Percentiles rank a stretch among this genome's conserved stretches.
Conservation (phyloP, 2,329 filamentous ascomycete species). For the Phialophora expanda region DNA sequence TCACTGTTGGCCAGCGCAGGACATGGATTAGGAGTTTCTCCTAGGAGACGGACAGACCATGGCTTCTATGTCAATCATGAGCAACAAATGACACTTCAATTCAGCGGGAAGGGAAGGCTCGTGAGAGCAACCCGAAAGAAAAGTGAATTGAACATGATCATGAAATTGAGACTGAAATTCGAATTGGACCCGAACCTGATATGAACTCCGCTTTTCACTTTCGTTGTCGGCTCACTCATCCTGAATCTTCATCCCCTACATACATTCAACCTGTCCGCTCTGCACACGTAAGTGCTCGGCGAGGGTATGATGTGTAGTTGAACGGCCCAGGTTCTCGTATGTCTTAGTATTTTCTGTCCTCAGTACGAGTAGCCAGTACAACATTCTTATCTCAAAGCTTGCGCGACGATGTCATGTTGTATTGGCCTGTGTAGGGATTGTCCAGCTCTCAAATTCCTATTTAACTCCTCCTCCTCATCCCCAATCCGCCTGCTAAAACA, state of each 20-base stretch:
- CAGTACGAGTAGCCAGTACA: background rate
- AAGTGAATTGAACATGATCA: background rate
- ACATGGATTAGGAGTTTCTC: background rate
- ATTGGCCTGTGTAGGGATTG: background rate
- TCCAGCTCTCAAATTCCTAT: background rate
- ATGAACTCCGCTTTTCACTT: background rate
- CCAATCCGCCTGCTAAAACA: background rate
- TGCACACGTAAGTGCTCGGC: too few species aligned
- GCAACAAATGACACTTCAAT: background rate
- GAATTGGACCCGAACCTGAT: too few species aligned
- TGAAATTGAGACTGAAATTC: too few species aligned
- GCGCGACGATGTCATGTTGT: background rate
- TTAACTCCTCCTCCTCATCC: background rate
- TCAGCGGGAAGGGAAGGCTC: background rate
- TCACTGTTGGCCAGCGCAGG: background rate
- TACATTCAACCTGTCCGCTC: too few species aligned
- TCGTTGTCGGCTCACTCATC: background rate
- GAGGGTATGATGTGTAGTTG: too few species aligned
- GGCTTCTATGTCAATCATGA: background rate
- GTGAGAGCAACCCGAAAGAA: background rate
- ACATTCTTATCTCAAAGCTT: background rate
- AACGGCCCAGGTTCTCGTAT: too few species aligned
- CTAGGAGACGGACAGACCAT: background rate
- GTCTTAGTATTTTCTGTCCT: too few species aligned
- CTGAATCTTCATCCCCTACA: too few species aligned